Evolutionary conservation across 345 rosid species (phyloP), one percentile per base, ranked within the genome.

Genomic region (Acer campestre): DNA sequence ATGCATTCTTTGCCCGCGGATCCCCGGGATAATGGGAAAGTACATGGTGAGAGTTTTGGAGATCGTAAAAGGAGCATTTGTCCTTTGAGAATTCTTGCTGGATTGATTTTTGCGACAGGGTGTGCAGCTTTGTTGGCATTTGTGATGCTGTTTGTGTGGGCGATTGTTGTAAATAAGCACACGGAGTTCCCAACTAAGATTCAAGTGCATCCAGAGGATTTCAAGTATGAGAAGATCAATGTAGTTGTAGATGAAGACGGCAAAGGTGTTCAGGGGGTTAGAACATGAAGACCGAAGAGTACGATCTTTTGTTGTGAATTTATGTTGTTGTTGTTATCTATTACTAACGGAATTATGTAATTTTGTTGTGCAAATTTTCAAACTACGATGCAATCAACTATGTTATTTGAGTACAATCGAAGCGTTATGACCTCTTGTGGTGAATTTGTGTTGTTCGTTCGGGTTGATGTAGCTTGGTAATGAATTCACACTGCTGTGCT

Each of bases 1-100:
- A 71, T 83, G 89, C 94, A 90, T 85, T 90, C 92, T 0, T 75
- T 85, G 55, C 90, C 90, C 0, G 80, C 49, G 0, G 79, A 89
- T 82, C 90, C 89, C 3, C 69, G 27, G 0, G 81, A 29, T 66
- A 25, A 71, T 68, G 58, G 22, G 65, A 67, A 61, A 42, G 68
- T 76, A 64, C 78, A 68, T 0, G 29, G 55, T 0, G 81, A 74
- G 64, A 68, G 14, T 44, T 70, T 68, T 25, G 63, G 72, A 71
- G 79, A 38, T 35, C 79, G 67, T 27, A 56, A 35, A 62, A 80
- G 65, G 51, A 78, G 67, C 3, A 29, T 79, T n/a, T 85, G 85
- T 58, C 81, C 84, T 7, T 40, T 88, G 71, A 81, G 76, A 67
- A 20, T 90, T 48, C 79, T 90, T 68, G 87, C 86, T 29, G 85